Conservation (phyloP, 2,329 filamentous ascomycete genomes). For the Cytospora paraplurivora region DNA sequence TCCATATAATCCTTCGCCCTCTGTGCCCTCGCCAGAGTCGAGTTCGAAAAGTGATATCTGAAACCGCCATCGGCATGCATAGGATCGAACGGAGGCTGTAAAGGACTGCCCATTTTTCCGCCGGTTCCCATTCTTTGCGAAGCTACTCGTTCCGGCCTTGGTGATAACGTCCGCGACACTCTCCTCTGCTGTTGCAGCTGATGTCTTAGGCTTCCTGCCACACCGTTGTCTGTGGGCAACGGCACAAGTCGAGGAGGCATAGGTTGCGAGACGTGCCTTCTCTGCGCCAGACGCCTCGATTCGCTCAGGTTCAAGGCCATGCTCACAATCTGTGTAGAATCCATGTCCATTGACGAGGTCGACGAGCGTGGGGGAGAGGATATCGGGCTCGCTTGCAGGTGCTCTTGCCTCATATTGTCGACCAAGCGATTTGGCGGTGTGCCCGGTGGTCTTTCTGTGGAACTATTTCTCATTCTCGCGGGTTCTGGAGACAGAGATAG, state of each 20-base stretch:
- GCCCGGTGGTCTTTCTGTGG: conserved; percentile 15
- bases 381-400: conserved; percentile 34
- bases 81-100: conserved; percentile 53
- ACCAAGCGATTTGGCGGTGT: conserved; percentile 18
- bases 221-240: conserved; percentile 50
- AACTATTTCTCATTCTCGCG: conserved; percentile 9
- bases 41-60: conserved; percentile 71
- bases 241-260: conserved; percentile 55
- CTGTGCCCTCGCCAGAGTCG: conserved; percentile 78
- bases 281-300: conserved; percentile 67
- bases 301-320: conserved; percentile 90
- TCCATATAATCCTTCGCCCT: conserved; percentile 86
- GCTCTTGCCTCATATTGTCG: conserved; percentile 30
- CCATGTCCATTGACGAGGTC: conserved; percentile 58
- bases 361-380: conserved; percentile 33
- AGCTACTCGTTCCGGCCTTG: conserved; percentile 50
- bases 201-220: conserved; percentile 63
- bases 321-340: conserved; percentile 87
- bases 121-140: conserved; percentile 46
- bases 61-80: conserved; percentile 47
- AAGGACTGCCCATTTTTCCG: conserved; percentile 45
- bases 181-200: conserved; percentile 73
- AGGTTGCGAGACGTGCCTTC: conserved; percentile 55
- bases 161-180: conserved; percentile 62
- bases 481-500: conserved; percentile 10